These are phyloP conservation scores for Amanita phalloides DNA, from an alignment of 768 basidiomycete genomes.

Conservation along the genomic window DNA sequence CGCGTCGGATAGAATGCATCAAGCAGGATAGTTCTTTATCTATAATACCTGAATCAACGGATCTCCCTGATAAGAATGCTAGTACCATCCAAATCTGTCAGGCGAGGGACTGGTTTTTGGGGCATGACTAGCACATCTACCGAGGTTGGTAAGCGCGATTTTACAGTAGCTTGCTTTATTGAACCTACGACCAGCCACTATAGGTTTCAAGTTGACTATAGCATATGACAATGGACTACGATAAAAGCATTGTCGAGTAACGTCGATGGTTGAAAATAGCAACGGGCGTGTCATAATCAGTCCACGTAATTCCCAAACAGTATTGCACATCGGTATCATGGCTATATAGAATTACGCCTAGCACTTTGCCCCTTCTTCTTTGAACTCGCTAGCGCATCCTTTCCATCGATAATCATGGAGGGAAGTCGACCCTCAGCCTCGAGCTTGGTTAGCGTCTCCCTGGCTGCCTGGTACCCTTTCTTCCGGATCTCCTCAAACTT, in stretches of 20 bases:
- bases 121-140: slow-evolving; percentile 58
- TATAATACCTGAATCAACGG: slow-evolving; percentile 10
- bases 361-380: slow-evolving; percentile 70
- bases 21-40: slow-evolving; percentile 69
- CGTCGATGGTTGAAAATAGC: slow-evolving; percentile 73
- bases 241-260: slow-evolving; percentile 68
- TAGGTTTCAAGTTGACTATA: slow-evolving; percentile 91
- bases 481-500: slow-evolving; percentile 84
- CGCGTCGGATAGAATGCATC: slow-evolving; percentile 68
- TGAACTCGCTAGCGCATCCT: slow-evolving; percentile 29
- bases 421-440: slow-evolving; percentile 81
- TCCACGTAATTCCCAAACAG: neutral
- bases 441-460: slow-evolving; percentile 64
- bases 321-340: neutral
- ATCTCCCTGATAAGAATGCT: neutral
- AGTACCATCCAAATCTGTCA: slow-evolving; percentile 43
- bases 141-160: neutral
- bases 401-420: slow-evolving; percentile 54
- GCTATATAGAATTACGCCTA: slow-evolving; percentile 61
- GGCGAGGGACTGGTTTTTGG: slow-evolving; percentile 40
- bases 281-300: slow-evolving; percentile 23
- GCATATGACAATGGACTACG: slow-evolving; percentile 62
- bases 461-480: slow-evolving; percentile 68
- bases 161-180: neutral
- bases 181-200: slow-evolving; percentile 84